A percentile compares a stretch with the other conserved stretches of the same genome.
Conservation (phyloP, 129 eudicot genomes). For the Saussurea involucrata region DNA sequence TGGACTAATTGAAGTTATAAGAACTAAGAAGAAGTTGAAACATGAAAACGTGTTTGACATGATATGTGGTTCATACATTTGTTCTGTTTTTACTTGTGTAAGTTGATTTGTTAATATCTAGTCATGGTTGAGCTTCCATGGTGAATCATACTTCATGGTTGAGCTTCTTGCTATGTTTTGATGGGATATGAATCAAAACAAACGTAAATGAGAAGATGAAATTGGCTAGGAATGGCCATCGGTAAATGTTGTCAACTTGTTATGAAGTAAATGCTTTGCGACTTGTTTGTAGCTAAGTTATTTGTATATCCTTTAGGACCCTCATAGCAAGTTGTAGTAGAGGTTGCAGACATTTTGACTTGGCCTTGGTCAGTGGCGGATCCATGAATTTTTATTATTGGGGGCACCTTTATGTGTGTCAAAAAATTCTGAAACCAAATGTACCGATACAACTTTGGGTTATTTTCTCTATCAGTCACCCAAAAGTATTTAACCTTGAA, state of each 20-base stretch:
- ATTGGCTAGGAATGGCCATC: not conserved
- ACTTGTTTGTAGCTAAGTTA: not conserved
- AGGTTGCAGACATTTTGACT: too few species aligned
- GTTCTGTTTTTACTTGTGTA: constrained; percentile 2
- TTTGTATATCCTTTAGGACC: not conserved
- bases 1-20: constrained; percentile 18
- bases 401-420: too few species aligned
- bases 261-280: too few species aligned
- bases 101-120: constrained; percentile 3
- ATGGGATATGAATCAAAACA: not conserved
- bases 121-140: not conserved
- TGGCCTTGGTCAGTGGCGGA: not conserved
- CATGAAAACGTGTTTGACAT: constrained; percentile 14
- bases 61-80: constrained; percentile 12
- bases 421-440: too few species aligned
- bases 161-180: not conserved
- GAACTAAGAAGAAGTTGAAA: constrained; percentile 20
- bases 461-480: too few species aligned
- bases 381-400: too few species aligned
- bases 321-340: not conserved
- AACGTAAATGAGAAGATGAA: constrained; percentile 1
- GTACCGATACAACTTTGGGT: too few species aligned
- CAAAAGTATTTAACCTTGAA: too few species aligned
- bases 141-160: not conserved
- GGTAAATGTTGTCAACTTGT: too few species aligned